Percentiles rank a stretch among this genome's conserved stretches.
Evolutionary conservation across 768 basidiomycete genomes (phyloP).

Genomic region (Mycena crocata): DNA sequence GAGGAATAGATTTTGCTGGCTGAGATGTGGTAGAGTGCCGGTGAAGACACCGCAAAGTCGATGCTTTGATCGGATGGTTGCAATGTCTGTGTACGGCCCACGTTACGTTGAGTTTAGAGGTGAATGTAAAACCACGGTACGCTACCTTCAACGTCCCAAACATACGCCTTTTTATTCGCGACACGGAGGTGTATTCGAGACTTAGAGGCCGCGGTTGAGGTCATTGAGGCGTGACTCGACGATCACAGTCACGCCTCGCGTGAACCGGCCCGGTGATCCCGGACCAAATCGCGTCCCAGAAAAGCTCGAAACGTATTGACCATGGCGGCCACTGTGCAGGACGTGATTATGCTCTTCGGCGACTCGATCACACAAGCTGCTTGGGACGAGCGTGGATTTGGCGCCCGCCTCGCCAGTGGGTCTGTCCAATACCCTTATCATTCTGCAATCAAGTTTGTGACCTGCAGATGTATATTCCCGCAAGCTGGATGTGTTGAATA

Average conservation of each 20-base stretch:
- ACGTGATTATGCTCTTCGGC: constrained; percentile 80
- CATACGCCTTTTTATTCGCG: constrained; percentile 82
- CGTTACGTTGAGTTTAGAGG: constrained; percentile 8
- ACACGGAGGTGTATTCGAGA: constrained; percentile 71
- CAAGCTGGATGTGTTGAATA: constrained; percentile 88
- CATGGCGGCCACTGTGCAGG: constrained; percentile 72
- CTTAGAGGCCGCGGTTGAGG: constrained; percentile 24
- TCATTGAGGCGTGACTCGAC: constrained; percentile 12
- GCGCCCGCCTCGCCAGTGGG: constrained; percentile 75
- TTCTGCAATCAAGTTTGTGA: too few relatives aligned
- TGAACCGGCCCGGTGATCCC: not conserved
- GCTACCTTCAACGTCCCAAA: constrained; percentile 90
- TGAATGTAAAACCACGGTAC: constrained; percentile 1
- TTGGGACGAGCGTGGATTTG: constrained; percentile 73
- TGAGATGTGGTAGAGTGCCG: constrained; percentile 93
- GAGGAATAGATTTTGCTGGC: constrained; percentile 96
- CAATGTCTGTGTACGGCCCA: constrained; percentile 69
- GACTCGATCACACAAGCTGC: constrained; percentile 84
- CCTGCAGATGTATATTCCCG: constrained; percentile 84
- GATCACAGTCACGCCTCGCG: not conserved
- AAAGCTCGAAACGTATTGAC: too few relatives aligned
- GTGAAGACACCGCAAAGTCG: constrained; percentile 86
- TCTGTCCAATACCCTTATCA: too few relatives aligned
- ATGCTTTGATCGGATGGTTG: constrained; percentile 81
- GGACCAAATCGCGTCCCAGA: too few relatives aligned